Evolutionary conservation across 1,139 yeast species (phyloP).

Genomic region (Sugiyamaella neomexicana): DNA sequence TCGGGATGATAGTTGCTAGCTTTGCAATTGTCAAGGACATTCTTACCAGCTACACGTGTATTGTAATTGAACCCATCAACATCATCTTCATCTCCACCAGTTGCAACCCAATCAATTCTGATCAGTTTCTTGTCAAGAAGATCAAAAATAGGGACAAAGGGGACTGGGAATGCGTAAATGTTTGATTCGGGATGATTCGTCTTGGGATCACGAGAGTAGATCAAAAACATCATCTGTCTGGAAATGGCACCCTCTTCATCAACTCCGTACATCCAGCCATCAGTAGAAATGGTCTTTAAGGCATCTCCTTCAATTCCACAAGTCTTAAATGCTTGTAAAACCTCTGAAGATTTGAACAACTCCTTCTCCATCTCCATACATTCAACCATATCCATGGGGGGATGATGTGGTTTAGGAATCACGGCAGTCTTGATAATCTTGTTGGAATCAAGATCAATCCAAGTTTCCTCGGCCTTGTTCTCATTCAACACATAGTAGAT

Average conservation of each 20-base stretch:
- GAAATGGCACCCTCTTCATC: conserved; percentile 81
- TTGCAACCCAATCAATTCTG: conserved; percentile 77
- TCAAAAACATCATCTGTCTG: conserved; percentile 70
- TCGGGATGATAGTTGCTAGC: conserved; percentile 53
- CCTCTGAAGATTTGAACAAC: conserved; percentile 71
- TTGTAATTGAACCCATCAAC: conserved; percentile 37
- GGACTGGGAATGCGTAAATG: conserved; percentile 81
- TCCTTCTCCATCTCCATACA: conserved; percentile 58
- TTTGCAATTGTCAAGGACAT: conserved; percentile 69
- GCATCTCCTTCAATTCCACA: conserved; percentile 53
- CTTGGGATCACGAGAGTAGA: conserved; percentile 59
- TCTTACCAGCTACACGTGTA: conserved; percentile 58
- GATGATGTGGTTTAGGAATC: conserved; percentile 65
- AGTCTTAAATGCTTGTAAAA: conserved; percentile 58
- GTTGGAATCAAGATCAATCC: conserved; percentile 65
- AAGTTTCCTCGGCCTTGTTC: conserved; percentile 64
- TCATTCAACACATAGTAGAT: conserved; percentile 65
- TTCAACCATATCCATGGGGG: conserved; percentile 76
- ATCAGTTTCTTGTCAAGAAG: conserved; percentile 62
- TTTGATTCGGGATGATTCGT: conserved; percentile 76
- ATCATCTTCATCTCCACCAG: conserved; percentile 57
- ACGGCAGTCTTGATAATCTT: conserved; percentile 54
- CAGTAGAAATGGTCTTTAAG: conserved; percentile 63
- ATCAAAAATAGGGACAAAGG: conserved; percentile 80
- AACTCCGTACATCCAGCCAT: conserved; percentile 91